phyloP scores from a whole-genome alignment of 129 eudicot species.

The Flaveria linearis region DNA sequence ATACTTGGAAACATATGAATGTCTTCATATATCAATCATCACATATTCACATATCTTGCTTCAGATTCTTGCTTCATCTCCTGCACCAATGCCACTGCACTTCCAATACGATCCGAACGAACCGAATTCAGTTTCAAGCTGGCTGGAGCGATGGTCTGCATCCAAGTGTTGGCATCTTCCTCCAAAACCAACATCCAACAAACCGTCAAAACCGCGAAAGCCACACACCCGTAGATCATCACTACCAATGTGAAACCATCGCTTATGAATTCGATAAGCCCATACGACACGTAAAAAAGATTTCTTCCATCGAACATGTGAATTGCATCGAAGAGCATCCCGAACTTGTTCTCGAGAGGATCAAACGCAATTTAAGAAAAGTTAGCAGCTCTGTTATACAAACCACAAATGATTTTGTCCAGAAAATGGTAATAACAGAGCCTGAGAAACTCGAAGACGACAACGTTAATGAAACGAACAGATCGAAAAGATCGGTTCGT shows the following conservation, averaged over 20 bases:
- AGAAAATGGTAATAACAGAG: not conserved
- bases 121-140: constrained; percentile 44
- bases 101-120: constrained; percentile 47
- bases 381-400: constrained; percentile 37
- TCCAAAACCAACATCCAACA: constrained; percentile 28
- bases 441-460: constrained; percentile 28
- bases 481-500: constrained; percentile 37
- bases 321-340: constrained; percentile 44
- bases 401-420: constrained; percentile 3
- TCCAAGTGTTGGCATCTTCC: constrained; percentile 45
- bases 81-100: constrained; percentile 42
- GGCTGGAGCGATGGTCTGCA: constrained; percentile 61
- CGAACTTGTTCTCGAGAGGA: constrained; percentile 47
- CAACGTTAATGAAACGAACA: constrained; percentile 32
- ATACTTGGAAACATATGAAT: not conserved
- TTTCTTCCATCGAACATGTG: constrained; percentile 22
- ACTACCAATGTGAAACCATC: constrained; percentile 26
- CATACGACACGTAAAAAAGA: constrained; percentile 31
- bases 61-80: constrained; percentile 47
- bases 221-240: constrained; percentile 32
- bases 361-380: constrained; percentile 49
- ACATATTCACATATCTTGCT: constrained; percentile 13
- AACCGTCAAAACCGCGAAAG: constrained; percentile 27
- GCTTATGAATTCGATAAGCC: constrained; percentile 49
- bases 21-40: not conserved